phyloP scores from a whole-genome alignment of 257 asterid genomes.

The Apocynum venetum region DNA sequence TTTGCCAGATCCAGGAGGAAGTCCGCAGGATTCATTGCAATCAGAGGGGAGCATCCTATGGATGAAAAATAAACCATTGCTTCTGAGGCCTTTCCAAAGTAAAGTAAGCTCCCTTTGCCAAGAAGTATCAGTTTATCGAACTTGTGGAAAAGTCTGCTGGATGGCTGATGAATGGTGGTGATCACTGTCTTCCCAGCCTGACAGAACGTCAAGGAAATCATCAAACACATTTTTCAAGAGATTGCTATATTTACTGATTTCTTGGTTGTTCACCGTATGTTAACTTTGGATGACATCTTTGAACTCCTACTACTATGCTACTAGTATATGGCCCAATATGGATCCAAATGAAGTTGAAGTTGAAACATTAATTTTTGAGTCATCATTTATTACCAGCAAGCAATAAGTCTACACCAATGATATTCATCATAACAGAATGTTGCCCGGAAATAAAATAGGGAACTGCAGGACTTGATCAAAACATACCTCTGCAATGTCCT shows the following conservation, averaged over 20 bases:
- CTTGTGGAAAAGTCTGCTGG: constrained; percentile 84
- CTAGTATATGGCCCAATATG: too few species aligned
- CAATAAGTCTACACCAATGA: too few species aligned
- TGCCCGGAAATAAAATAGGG: too few species aligned
- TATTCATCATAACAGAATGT: too few species aligned
- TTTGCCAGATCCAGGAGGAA: constrained; percentile 92
- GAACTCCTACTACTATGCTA: too few species aligned
- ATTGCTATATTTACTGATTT: not conserved
- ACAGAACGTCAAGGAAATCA: constrained; percentile 9
- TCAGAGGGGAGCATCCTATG: constrained; percentile 73
- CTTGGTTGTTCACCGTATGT: not conserved
- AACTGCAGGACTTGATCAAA: not conserved
- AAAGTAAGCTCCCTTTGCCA: constrained; percentile 78
- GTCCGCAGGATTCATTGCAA: constrained; percentile 91
- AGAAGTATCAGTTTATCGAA: constrained; percentile 85
- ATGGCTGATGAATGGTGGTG: constrained; percentile 97
- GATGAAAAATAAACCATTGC: constrained; percentile 69
- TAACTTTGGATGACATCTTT: too few species aligned
- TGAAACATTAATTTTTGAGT: too few species aligned
- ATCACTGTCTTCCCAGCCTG: constrained; percentile 91
- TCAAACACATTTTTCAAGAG: not conserved
- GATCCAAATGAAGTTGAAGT: too few species aligned
- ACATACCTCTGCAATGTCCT: constrained; percentile 78
- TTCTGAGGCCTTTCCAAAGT: constrained; percentile 81
- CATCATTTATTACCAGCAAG: too few species aligned